These are phyloP conservation scores for Leucocoprinus birnbaumii DNA, from an alignment of 768 basidiomycete genomes.

Conservation along the genomic window DNA sequence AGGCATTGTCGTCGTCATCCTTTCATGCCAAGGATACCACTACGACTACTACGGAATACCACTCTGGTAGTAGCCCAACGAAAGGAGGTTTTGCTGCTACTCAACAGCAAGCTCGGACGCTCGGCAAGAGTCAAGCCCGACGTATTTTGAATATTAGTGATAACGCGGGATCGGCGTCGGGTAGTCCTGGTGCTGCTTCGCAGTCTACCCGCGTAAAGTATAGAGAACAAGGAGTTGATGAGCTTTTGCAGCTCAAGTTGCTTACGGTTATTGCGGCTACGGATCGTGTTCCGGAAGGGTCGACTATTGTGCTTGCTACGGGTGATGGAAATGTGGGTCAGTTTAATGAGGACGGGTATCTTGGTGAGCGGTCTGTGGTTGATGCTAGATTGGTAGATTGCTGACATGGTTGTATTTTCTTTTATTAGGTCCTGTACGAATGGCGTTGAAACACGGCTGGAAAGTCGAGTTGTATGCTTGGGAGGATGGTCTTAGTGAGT, in stretches of 20 bases:
- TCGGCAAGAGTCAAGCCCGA: constrained; percentile 16
- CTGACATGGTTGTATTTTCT: background rate
- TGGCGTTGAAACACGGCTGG: constrained; percentile 89
- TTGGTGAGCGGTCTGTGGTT: constrained; percentile 36
- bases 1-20: background rate
- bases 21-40: constrained; percentile 15
- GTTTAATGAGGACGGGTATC: constrained; percentile 91
- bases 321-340: constrained; percentile 92
- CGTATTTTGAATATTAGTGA: constrained; percentile 23
- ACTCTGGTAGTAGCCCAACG: constrained; percentile 14
- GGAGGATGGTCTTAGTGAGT: constrained; percentile 74
- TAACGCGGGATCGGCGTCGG: constrained; percentile 22
- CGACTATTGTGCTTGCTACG: constrained; percentile 88
- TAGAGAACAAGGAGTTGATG: constrained; percentile 93
- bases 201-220: constrained; percentile 43
- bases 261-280: constrained; percentile 79
- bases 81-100: constrained; percentile 1
- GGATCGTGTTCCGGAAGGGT: constrained; percentile 60
- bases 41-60: background rate
- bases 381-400: background rate
- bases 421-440: constrained; percentile 61
- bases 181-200: constrained; percentile 11
- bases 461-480: constrained; percentile 93
- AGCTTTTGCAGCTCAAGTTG: constrained; percentile 89
- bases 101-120: too few species aligned